These are phyloP conservation scores for Echium plantagineum DNA, from an alignment of 257 asterid species.

Conservation along the genomic window DNA sequence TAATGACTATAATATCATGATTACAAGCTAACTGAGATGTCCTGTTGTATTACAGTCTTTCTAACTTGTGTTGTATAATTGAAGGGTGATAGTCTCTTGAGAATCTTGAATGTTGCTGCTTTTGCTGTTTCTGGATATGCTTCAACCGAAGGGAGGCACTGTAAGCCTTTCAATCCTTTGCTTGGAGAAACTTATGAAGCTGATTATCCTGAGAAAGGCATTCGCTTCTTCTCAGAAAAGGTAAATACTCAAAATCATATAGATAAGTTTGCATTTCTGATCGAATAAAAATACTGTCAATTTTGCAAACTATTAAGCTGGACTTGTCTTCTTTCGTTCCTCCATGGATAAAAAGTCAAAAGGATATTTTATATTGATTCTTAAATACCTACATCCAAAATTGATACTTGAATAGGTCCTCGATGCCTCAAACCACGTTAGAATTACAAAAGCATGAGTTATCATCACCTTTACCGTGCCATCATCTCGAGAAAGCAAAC, in stretches of 20 bases:
- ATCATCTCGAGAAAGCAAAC: too few species aligned
- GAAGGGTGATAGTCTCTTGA: constrained; percentile 76
- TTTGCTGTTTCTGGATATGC: constrained; percentile 97
- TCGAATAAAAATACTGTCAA: background rate
- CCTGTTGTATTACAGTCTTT: background rate
- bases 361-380: too few species aligned
- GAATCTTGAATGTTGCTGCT: constrained; percentile 83
- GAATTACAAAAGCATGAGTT: too few species aligned
- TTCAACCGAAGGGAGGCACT: constrained; percentile 81
- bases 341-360: too few species aligned
- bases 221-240: constrained; percentile 87
- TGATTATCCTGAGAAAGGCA: constrained; percentile 81
- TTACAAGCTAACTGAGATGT: too few species aligned
- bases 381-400: too few species aligned
- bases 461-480: too few species aligned
- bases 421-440: too few species aligned
- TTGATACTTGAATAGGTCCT: too few species aligned
- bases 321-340: too few species aligned
- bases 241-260: constrained; percentile 16
- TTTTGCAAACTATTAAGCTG: too few species aligned
- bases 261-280: background rate
- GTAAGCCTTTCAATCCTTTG: constrained; percentile 95
- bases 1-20: too few species aligned
- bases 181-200: constrained; percentile 97
- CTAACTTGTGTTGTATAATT: background rate